Base-by-base conservation (phyloP, 176 grass and related monocot species). In the Oryza rufipogon region DNA sequence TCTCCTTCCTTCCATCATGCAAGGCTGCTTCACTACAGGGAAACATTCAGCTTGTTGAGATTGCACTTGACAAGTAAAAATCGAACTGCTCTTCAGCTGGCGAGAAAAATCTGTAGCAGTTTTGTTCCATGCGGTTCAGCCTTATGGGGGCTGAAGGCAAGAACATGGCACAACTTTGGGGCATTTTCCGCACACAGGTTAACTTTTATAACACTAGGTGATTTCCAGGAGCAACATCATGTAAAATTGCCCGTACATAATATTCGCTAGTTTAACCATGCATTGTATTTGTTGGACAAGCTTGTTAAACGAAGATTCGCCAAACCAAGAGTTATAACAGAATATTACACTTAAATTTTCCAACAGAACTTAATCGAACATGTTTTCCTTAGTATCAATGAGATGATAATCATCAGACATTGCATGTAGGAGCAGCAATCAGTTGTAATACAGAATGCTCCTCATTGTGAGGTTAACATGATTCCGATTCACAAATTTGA, bases 41-140 rank as follows among this genome's bases (percentile, higher is more conserved):
- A 73, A 95, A 91, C 56, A 98, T 95, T 89, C 89, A 98, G 81
- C 87, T 98, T 17, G 77, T 95, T 67, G 91, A 93, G 78, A 92
- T 98, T 19, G 33, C 48, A 46, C 83, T 92, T 58, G 80, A 87
- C 38, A 90, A 80, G 41, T 75, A 63, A 84, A 71, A 81, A 10
- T 54, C 74, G 47, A 74, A 45, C 81, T 84, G 74, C 85, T 26
- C 3, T 66, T 67, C 26, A 58, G 49, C 2, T 68, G 16, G 2
- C 34, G 2, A 45, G 22, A 44, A 78, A 67, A 81, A 56, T 56
- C 13, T 66, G 17, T 14, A 36, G 2, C 38, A n/a, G 30, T 60
- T 34, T 17, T 38, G 42, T 2, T 79, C 75, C 49, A 64, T 38
- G 19, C 20, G 58, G 44, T 49, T 38, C 13, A 84, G 45, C 23